phyloP scores from a whole-genome alignment of 179 eudicot genomes.

The Nepenthes alata region DNA sequence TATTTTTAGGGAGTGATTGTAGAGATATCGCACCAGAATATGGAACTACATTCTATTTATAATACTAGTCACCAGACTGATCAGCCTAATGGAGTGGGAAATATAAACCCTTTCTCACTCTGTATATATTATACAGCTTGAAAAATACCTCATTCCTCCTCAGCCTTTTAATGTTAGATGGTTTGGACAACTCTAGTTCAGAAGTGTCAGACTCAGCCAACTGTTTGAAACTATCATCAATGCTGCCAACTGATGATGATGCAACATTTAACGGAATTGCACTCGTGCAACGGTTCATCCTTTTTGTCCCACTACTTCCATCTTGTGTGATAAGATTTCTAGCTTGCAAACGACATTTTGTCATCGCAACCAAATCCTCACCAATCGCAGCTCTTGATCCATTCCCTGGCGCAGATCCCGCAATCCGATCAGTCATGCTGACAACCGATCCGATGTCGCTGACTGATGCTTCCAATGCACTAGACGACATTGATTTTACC shows the following conservation, averaged over 20 bases:
- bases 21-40: no score
- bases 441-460: slow-evolving; percentile 88
- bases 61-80: no score
- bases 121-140: background rate
- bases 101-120: no score
- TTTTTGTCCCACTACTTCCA: slow-evolving; percentile 58
- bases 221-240: slow-evolving; percentile 53
- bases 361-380: slow-evolving; percentile 97
- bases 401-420: slow-evolving; percentile 97
- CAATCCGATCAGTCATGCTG: slow-evolving; percentile 86
- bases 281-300: slow-evolving; percentile 77
- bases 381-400: slow-evolving; percentile 97
- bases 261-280: slow-evolving; percentile 77
- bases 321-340: slow-evolving; percentile 71
- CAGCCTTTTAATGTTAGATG: slow-evolving; percentile 64
- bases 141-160: slow-evolving; percentile 49
- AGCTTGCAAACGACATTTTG: slow-evolving; percentile 90
- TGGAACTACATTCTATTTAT: no score
- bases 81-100: no score
- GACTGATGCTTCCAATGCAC: slow-evolving; percentile 59
- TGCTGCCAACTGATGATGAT: slow-evolving; percentile 62
- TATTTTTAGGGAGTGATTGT: no score
- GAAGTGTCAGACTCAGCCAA: slow-evolving; percentile 44
- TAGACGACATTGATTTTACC: slow-evolving; percentile 74
- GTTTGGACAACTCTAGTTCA: slow-evolving; percentile 81